Conservation (phyloP, 202 grass and related monocot species). For the Bolboschoenoplectus hybrid region DNA sequence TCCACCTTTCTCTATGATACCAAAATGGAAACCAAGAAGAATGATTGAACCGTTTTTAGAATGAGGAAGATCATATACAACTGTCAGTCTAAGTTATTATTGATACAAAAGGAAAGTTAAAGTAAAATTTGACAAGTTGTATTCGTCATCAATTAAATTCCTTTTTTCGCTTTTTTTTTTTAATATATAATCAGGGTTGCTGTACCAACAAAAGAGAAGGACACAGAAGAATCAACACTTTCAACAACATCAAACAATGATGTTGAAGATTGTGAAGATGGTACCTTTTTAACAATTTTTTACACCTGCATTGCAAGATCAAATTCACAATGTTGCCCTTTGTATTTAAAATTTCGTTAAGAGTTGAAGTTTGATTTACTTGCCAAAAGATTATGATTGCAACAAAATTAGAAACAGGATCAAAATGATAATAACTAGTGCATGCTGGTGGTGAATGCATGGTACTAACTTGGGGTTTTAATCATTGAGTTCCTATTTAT, state of each 20-base stretch:
- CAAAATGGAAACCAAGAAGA: neutral
- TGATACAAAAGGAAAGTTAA: neutral
- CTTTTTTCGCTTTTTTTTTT: slow-evolving; percentile 32
- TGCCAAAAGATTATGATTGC: neutral
- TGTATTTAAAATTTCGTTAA: neutral
- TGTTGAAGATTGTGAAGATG: slow-evolving; percentile 55
- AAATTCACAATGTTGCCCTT: neutral
- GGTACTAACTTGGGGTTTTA: neutral
- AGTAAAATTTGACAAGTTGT: neutral
- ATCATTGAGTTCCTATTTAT: neutral
- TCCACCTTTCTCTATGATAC: neutral
- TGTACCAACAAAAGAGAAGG: neutral
- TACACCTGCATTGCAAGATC: neutral
- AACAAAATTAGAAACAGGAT: neutral
- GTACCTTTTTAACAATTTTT: slow-evolving; percentile 41
- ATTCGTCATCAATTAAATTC: slow-evolving; percentile 27
- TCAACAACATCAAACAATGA: slow-evolving; percentile 28
- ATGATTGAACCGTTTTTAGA: neutral
- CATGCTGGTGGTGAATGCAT: neutral
- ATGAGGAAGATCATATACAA: neutral
- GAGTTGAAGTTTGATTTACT: neutral
- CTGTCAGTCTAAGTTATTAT: neutral
- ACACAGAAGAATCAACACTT: slow-evolving; percentile 42
- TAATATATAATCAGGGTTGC: slow-evolving; percentile 1
- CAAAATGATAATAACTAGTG: neutral